Evolutionary conservation across 2,329 filamentous ascomycete species (phyloP).

Genomic region (Diatrype stigma): DNA sequence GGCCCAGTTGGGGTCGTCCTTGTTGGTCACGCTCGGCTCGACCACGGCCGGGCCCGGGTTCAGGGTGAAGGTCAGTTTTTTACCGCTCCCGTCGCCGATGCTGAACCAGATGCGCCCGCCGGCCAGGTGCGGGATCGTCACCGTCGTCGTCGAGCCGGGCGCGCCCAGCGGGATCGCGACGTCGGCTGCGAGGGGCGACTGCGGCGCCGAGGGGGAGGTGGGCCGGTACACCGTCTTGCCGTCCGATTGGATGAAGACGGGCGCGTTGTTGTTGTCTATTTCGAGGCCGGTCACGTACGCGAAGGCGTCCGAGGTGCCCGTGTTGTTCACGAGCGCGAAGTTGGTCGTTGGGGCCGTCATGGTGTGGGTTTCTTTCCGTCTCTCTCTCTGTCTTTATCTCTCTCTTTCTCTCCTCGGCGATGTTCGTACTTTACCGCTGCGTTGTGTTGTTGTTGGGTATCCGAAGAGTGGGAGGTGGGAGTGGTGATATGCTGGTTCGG

Average conservation of each 20-base stretch:
- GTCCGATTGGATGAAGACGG: conserved; percentile 62
- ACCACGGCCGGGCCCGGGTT: conserved; percentile 71
- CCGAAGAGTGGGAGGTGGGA: not conserved
- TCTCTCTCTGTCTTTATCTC: too few relatives aligned
- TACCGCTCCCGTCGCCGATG: conserved; percentile 47
- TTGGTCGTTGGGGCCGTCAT: conserved; percentile 46
- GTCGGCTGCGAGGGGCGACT: conserved; percentile 50
- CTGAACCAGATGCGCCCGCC: conserved; percentile 72
- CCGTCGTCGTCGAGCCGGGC: conserved; percentile 53
- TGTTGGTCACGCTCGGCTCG: conserved; percentile 69
- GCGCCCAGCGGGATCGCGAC: conserved; percentile 61
- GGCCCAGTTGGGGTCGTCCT: conserved; percentile 57
- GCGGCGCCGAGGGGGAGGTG: conserved; percentile 47
- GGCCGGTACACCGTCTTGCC: conserved; percentile 64
- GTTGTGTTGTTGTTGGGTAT: not conserved
- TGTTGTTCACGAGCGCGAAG: conserved; percentile 63
- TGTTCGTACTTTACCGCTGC: too few relatives aligned
- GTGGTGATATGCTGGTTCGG: too few relatives aligned
- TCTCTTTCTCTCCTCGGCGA: too few relatives aligned
- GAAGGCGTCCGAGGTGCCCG: conserved; percentile 55
- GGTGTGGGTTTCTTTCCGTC: not conserved
- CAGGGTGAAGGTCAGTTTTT: conserved; percentile 63
- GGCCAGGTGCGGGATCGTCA: conserved; percentile 66
- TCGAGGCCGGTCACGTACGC: conserved; percentile 69
- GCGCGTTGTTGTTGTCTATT: conserved; percentile 53